Evolutionary conservation across 2,329 filamentous ascomycete species (phyloP).

Genomic region (Onygena corvina): DNA sequence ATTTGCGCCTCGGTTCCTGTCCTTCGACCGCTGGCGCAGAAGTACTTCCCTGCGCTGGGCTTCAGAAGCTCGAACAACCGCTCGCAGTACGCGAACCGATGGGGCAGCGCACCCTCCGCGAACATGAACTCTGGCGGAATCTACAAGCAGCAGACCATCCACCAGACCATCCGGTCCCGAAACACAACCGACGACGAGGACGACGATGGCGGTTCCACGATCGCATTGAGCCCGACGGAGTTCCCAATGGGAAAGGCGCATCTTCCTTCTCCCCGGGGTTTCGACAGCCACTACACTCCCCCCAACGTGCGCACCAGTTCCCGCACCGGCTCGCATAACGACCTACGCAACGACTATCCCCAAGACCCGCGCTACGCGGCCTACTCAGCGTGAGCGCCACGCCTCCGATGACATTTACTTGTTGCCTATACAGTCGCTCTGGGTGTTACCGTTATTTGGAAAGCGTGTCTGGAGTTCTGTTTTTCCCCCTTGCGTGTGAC

Average conservation of each 20-base stretch:
- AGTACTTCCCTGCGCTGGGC: conserved; percentile 11
- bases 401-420: too few relatives aligned
- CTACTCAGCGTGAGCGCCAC: background rate
- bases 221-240: background rate
- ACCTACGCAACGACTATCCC: background rate
- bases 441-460: background rate
- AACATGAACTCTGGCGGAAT: background rate
- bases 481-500: background rate
- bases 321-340: background rate
- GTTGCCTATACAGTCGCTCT: too few relatives aligned
- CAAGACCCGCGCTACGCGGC: background rate
- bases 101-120: background rate
- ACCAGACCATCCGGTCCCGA: conserved; percentile 8
- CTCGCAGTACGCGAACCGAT: background rate
- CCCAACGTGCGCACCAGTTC: background rate
- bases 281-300: background rate
- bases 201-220: background rate
- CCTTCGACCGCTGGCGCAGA: conserved; percentile 15
- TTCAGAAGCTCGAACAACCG: background rate
- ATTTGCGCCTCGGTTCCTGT: conserved; percentile 19
- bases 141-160: conserved; percentile 11
- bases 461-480: background rate
- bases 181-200: conserved; percentile 2
- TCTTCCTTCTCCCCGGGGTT: background rate
- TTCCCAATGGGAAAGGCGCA: background rate